A percentile compares a stretch with the other conserved stretches of the same genome.
Evolutionary conservation across 164 flowering plant genomes (phyloP).

Genomic region (Echeveria elegans): DNA sequence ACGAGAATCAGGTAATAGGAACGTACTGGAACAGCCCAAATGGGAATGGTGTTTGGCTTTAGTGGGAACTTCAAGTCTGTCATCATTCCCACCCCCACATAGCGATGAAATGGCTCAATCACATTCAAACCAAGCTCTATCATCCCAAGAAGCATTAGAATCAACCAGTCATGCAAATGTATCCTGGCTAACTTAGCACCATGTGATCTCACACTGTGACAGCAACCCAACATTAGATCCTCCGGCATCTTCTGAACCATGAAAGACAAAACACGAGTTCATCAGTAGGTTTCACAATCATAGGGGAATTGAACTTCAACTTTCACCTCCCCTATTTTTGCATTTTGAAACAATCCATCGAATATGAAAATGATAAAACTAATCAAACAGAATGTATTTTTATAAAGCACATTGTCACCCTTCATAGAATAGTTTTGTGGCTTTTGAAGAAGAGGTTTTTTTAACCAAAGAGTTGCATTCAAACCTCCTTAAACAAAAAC

Average conservation of each 20-base stretch:
- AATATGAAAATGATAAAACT: no score
- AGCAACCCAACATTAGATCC: background rate
- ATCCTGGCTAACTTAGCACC: slow-evolving; percentile 34
- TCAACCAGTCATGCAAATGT: slow-evolving; percentile 77
- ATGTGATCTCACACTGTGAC: slow-evolving; percentile 39
- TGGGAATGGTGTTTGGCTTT: slow-evolving; percentile 64
- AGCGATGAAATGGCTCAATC: slow-evolving; percentile 70
- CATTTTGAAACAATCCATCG: no score
- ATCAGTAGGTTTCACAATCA: background rate
- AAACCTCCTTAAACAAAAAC: no score
- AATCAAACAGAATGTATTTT: no score
- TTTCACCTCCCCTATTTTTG: background rate
- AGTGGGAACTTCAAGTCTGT: slow-evolving; percentile 63
- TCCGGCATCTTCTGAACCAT: background rate
- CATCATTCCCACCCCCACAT: slow-evolving; percentile 76
- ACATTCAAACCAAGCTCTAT: slow-evolving; percentile 36
- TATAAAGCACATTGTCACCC: background rate
- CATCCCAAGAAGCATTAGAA: slow-evolving; percentile 47
- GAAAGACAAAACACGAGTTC: background rate
- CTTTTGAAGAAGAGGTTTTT: no score
- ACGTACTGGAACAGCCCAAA: slow-evolving; percentile 89
- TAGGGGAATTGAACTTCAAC: background rate
- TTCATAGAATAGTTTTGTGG: no score
- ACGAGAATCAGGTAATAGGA: slow-evolving; percentile 1
- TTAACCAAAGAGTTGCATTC: no score